phyloP scores from a whole-genome alignment of 108 stramenopile species.

The Cyclotella sp. region DNA sequence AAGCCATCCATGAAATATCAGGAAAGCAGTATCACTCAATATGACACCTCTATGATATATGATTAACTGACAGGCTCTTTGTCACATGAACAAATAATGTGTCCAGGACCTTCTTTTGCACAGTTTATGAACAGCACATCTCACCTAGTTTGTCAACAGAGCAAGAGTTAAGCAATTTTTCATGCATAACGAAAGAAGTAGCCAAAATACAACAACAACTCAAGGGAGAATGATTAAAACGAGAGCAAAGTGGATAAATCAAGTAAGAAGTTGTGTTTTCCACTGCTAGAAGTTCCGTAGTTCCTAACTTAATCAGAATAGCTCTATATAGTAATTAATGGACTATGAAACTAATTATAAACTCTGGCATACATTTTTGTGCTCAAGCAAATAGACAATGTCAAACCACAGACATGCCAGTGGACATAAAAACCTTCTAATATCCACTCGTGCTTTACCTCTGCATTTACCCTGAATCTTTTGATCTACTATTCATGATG shows the following conservation, averaged over 20 bases:
- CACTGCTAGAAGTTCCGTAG: too few species aligned
- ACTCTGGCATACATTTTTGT: too few species aligned
- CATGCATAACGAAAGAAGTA: slow-evolving; percentile 21
- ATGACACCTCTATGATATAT: too few species aligned
- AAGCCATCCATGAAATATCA: too few species aligned
- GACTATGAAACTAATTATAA: too few species aligned
- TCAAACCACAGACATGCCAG: too few species aligned
- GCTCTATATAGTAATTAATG: too few species aligned
- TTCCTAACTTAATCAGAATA: too few species aligned
- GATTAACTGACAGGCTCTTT: too few species aligned
- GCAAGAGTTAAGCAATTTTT: not conserved
- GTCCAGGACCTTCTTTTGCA: not conserved
- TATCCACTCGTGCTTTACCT: not conserved
- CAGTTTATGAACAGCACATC: not conserved
- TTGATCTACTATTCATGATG: not conserved
- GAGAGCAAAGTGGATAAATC: slow-evolving; percentile 18
- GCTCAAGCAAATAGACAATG: too few species aligned
- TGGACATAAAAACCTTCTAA: too few species aligned
- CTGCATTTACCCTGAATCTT: not conserved
- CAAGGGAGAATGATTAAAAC: slow-evolving; percentile 25
- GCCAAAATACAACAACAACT: slow-evolving; percentile 16
- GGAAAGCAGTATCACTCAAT: too few species aligned
- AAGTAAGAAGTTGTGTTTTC: slow-evolving; percentile 9
- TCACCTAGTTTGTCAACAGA: not conserved
- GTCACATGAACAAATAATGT: not conserved